Evolutionary conservation across 257 asterid genomes (phyloP), one percentile per base, ranked within the genome.

Genomic region (Solanum acaule): DNA sequence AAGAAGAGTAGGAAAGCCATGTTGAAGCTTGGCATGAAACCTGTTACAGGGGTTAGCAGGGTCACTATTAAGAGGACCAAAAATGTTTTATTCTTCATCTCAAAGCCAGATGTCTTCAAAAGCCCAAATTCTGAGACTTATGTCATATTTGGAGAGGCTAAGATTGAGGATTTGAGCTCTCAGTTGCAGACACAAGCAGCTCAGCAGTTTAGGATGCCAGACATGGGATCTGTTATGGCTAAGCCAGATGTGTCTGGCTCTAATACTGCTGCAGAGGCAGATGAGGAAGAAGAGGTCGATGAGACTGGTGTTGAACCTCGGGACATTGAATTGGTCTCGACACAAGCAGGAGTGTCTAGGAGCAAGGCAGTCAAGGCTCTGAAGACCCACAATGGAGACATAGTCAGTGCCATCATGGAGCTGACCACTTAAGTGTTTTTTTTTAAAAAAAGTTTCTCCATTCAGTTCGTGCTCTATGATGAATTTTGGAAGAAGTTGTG

Each of bases 151-250:
- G 99, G 99, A 23, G 98, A 96, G 89, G 98, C 99, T 42, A 96
- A 96, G 93, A 94, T 96, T 0, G 98, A 96, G 91, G 99, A 96
- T 79, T 87, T 95, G 93, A 96, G 98, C 94, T 95, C 99, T 83
- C 98, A 96, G 94, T 93, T 95, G 67, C 98, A 95, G 93, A 91
- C 97, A n/a, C 99, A 94, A 88, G 98, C 99, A 31, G 98, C 98
- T 72, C 98, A 95, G 84, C 98, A 93, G 73, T 96, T 95, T 93
- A 94, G 95, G 91, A 91, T 92, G 95, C 99, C 99, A 1, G 96
- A 94, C 29, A 92, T 93, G 95, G 91, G 93, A 34, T 93, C 97
- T 5, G 92, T 91, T n/a, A 91, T 91, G 91, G 91, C 93, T 0
- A 96, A 94, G 91, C 88, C 98, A 3, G 98, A 96, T 1, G 61